phyloP scores from a whole-genome alignment of 2,329 filamentous ascomycete genomes.

The Zymoseptoria tritici region DNA sequence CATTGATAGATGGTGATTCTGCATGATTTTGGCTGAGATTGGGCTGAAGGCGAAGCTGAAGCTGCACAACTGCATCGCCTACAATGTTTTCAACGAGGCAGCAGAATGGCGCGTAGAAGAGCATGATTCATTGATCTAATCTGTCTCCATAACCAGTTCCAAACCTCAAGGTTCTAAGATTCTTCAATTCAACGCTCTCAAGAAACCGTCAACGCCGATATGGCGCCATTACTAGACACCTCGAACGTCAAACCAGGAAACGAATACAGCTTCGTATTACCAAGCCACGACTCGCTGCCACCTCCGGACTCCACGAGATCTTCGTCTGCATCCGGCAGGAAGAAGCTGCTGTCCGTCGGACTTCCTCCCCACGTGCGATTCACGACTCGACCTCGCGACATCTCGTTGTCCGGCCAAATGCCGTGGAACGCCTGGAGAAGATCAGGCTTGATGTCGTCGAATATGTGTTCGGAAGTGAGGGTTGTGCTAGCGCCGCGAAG shows the following conservation, averaged over 20 bases:
- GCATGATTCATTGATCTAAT: neutral
- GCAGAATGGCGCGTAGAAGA: neutral
- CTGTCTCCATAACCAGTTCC: neutral
- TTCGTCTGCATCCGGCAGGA: conserved; percentile 28
- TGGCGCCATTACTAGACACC: conserved; percentile 83
- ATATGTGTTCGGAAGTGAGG: conserved; percentile 69
- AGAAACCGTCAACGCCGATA: conserved; percentile 67
- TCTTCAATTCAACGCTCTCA: too few species aligned
- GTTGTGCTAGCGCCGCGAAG: conserved; percentile 36
- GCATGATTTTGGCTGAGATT: neutral
- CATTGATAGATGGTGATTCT: conserved; percentile 3
- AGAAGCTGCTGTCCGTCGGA: conserved; percentile 28
- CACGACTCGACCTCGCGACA: conserved; percentile 31
- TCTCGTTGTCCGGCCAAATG: conserved; percentile 47
- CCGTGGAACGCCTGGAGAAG: conserved; percentile 40
- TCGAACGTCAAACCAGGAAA: conserved; percentile 94
- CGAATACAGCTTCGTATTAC: conserved; percentile 79
- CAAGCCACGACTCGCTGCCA: conserved; percentile 47
- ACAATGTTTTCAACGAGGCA: neutral
- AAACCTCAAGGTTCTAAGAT: neutral
- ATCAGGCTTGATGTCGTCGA: conserved; percentile 55
- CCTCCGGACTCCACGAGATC: conserved; percentile 38
- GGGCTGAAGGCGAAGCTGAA: neutral
- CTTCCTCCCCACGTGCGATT: conserved; percentile 30
- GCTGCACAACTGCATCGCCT: neutral